Evolutionary conservation across 2,329 filamentous ascomycete genomes (phyloP).

Genomic region (Simplicillium sp.): DNA sequence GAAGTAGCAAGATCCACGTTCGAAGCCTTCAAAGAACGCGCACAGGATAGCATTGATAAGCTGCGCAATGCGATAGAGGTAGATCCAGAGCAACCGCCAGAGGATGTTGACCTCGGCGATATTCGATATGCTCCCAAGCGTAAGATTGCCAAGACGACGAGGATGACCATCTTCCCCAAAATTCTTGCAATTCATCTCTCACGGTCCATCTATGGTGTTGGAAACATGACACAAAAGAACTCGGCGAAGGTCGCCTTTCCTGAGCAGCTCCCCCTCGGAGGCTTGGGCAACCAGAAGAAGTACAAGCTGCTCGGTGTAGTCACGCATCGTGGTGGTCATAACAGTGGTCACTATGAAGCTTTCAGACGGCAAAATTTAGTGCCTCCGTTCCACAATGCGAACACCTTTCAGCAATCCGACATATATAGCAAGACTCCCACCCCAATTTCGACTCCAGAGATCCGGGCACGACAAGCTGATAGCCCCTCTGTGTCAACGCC

Average conservation of each 20-base stretch:
- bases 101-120: conserved; percentile 67
- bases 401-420: conserved; percentile 66
- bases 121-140: conserved; percentile 66
- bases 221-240: conserved; percentile 78
- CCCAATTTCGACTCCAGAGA: conserved; percentile 37
- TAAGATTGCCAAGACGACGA: conserved; percentile 77
- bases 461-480: conserved; percentile 24
- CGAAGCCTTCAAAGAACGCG: conserved; percentile 36
- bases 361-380: conserved; percentile 79
- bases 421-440: conserved; percentile 59
- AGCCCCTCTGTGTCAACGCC: conserved; percentile 37
- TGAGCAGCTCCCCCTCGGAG: conserved; percentile 73
- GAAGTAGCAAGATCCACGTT: conserved; percentile 48
- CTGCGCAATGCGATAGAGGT: conserved; percentile 63
- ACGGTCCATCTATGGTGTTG: conserved; percentile 78
- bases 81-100: conserved; percentile 70
- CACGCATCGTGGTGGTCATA: conserved; percentile 90
- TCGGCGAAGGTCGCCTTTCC: conserved; percentile 89
- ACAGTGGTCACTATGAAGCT: conserved; percentile 95
- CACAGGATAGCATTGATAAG: conserved; percentile 51
- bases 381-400: conserved; percentile 72
- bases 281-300: conserved; percentile 64
- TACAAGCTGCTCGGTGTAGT: conserved; percentile 84
- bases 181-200: conserved; percentile 88
- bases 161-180: conserved; percentile 80